phyloP scores from a whole-genome alignment of 176 grass and related monocot species.

The Triticum aestivum region IWGSC_CS_RefSeq_v2.1 NC_057801.1:164726616-164727115 shows the following conservation, averaged over 20 bases:
- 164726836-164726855: background rate
- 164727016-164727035: constrained; percentile 16
- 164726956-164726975: background rate
- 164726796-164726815: background rate
- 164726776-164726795: background rate
- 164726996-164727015: constrained; percentile 13
- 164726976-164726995: constrained; percentile 25
- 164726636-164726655: constrained; percentile 42
- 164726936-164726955: constrained; percentile 41
- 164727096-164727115: background rate
- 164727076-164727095: background rate
- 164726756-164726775: constrained; percentile 54
- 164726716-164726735: constrained; percentile 30
- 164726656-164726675: constrained; percentile 44
- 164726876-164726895: constrained; percentile 13
- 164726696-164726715: constrained; percentile 64
- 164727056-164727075: constrained; percentile 17
- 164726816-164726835: constrained; percentile 2
- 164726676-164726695: constrained; percentile 39
- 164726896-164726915: constrained; percentile 20
- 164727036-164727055: constrained; percentile 6
- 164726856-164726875: constrained; percentile 13
- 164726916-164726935: constrained; percentile 25
- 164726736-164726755: constrained; percentile 32
- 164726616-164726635: background rate